These are phyloP conservation scores for Daldinia eschscholtzii DNA, from an alignment of 2,329 filamentous ascomycete genomes.

Conservation along the genomic window DNA sequence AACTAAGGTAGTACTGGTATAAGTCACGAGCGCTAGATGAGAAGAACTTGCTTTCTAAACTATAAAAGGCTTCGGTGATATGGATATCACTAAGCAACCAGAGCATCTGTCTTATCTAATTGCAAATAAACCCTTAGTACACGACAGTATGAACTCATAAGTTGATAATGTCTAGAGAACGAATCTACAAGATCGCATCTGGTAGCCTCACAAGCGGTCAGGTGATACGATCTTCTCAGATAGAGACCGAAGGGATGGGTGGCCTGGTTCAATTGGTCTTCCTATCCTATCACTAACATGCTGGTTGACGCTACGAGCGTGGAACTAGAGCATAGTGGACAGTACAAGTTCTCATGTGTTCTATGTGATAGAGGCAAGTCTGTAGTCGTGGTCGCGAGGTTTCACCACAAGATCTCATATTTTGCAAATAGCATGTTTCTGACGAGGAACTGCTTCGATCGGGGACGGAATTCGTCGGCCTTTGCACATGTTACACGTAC, in stretches of 20 bases:
- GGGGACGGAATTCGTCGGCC: not conserved
- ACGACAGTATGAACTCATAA: not conserved
- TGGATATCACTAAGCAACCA: not conserved
- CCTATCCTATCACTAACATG: conserved; percentile 17
- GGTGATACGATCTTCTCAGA: conserved; percentile 22
- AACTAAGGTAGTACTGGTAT: not conserved
- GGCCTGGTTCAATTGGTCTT: not conserved
- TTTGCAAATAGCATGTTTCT: conserved; percentile 18
- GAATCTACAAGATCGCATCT: conserved; percentile 7
- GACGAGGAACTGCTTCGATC: not conserved
- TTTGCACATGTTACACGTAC: not conserved
- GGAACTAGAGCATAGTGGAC: not conserved
- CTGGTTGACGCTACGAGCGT: not conserved
- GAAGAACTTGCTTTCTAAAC: not conserved
- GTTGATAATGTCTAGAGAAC: not conserved
- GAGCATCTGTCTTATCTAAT: not conserved
- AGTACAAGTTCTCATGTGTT: conserved; percentile 9
- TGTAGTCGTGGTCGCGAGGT: conserved; percentile 12
- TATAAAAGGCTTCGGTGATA: not conserved
- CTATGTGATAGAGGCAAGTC: conserved; percentile 18
- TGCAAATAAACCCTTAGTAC: not conserved
- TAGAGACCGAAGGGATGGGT: conserved; percentile 11
- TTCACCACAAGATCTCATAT: conserved; percentile 10
- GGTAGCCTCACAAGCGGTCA: conserved; percentile 5
- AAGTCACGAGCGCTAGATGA: not conserved